A percentile compares a stretch with the other conserved stretches of the same genome.
phyloP scores from a whole-genome alignment of 1,139 yeast genomes.

The Zygoascus meyerae region DNA sequence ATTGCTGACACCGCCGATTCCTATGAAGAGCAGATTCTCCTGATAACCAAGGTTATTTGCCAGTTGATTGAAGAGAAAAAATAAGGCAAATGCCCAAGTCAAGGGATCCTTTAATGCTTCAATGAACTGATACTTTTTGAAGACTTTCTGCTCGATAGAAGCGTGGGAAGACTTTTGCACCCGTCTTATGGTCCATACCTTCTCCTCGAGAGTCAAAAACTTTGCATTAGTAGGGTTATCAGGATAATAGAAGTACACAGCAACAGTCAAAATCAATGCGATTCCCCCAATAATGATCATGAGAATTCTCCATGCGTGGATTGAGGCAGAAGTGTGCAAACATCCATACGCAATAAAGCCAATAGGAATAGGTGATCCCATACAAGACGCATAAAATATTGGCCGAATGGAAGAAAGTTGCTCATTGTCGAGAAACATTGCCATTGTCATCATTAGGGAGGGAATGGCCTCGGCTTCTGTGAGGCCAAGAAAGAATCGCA shows the following conservation, averaged over 20 bases:
- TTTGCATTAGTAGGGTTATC: conserved; percentile 41
- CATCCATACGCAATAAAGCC: conserved; percentile 46
- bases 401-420: conserved; percentile 42
- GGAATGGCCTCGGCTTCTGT: conserved; percentile 37
- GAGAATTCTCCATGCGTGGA: conserved; percentile 39
- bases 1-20: conserved; percentile 42
- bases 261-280: conserved; percentile 34
- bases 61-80: conserved; percentile 39
- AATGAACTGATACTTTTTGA: conserved; percentile 40
- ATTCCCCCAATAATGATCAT: conserved; percentile 43
- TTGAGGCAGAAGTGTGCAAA: conserved; percentile 28
- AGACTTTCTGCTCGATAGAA: conserved; percentile 42
- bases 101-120: conserved; percentile 46
- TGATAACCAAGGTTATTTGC: conserved; percentile 47
- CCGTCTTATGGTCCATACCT: conserved; percentile 42
- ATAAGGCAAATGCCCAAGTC: conserved; percentile 42
- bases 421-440: conserved; percentile 41
- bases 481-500: conserved; percentile 44
- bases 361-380: conserved; percentile 41
- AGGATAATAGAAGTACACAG: conserved; percentile 38
- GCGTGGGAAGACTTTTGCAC: conserved; percentile 40
- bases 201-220: conserved; percentile 38
- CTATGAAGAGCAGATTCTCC: conserved; percentile 40
- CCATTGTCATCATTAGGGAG: conserved; percentile 44
- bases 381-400: conserved; percentile 40